Evolutionary conservation across 75 land plant genomes (phyloP), one percentile per base, ranked within the genome.

Genomic region (Picea glauca): DNA sequence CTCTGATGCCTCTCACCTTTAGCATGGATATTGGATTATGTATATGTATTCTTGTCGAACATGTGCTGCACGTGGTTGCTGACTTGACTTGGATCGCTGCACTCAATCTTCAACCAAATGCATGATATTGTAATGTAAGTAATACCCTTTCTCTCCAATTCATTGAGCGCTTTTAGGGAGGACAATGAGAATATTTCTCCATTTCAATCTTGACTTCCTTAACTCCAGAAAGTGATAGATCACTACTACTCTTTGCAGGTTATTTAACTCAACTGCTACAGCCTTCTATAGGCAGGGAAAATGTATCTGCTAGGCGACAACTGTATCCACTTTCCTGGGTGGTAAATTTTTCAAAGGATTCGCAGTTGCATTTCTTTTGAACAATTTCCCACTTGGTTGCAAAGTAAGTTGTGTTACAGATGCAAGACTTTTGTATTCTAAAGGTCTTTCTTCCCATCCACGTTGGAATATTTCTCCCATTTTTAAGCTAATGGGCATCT

Each of bases 291-390:
- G 14, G 63, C 63, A 61, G 63, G n/a, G 18, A 18, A 61, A n/a
- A 18, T 4, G 63, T 5, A 18, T 61, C 21, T 61, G 63, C 63
- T n/a, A 61, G n/a, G 63, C 18, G 5, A 61, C 18, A 8, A 18
- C 21, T 18, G 1, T 18, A 61, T 18, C 54, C 6, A 46, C 54
- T 46, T 46, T 18, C 21, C 63, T 61, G 63, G 21, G 63, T 61
- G 63, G 63, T 18, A 61, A 61, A 61, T 61, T 18, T 61, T 61
- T 61, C 63, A 61, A 61, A 61, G 63, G 63, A 61, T 61, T 18
- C 9, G 63, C 63, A 61, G 63, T n/a, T 3, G 21, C 63, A 61
- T 61, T 18, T 18, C 9, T n/a, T 61, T 61, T 61, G 63, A 61
- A 61, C 63, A n/a, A 61, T 61, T 61, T 61, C 9, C 63, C 63